Base-by-base conservation (phyloP, 805 yeast genomes). In the Zygosaccharomyces lentus region DNA sequence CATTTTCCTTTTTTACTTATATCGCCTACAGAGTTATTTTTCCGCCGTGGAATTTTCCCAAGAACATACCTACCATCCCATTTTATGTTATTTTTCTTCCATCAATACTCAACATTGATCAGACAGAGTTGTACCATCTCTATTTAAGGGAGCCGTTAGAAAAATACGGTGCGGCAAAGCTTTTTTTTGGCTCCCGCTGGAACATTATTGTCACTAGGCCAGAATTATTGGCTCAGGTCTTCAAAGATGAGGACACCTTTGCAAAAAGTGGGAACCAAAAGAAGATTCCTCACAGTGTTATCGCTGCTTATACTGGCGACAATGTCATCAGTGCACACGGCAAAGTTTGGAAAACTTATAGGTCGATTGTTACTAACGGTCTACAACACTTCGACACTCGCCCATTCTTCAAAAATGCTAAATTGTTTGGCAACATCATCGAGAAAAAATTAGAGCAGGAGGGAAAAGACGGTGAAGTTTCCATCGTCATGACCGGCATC, bases 121-220 rank as follows among this genome's bases (percentile, higher is more conserved):
- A 80, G 53, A 55, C 64, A 25, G 69, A 75, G 21, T 66, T 79
- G 6, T 79, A 67, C 58, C 59, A 72, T 8, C 41, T 34, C 9
- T 78, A 72, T 53, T 58, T 77, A 31, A 64, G 70, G 35, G 67
- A 67, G 5, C 71, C 74, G 32, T 54, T 77, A 40, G 79, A 77
- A 49, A 70, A 67, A 40, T 64, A 72, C 55, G 84, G 84, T 0
- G 82, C 82, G 0, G 84, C 74, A 0, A 78, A 78, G 57, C 66
- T 78, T 4, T 80, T 72, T 55, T 80, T 78, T 65, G 84, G 79
- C 5, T 76, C 81, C 1, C 69, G 80, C 47, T 80, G 84, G 84
- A 80, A 79, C 52, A 71, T 78, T 16, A 57, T 80, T 25, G 77
- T 79, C 1, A 67, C 76, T 2, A 69, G 59, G 40, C 83, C 83